Conservation (phyloP, 306 rosid species). For the Medicago lupulina region DNA sequence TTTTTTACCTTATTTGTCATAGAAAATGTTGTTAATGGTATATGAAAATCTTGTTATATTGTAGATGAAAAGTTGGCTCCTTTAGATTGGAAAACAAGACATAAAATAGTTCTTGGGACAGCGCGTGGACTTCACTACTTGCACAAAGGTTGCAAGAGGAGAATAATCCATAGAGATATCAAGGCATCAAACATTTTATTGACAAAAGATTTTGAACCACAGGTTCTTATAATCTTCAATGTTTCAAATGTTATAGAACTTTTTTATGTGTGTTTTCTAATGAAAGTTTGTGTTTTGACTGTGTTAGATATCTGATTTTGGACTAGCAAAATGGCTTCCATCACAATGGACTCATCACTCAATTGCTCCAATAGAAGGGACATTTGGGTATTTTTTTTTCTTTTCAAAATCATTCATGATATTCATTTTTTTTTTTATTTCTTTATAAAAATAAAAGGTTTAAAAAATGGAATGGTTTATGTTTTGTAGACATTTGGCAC, state of each 20-base stretch:
- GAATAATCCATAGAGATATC: conserved; percentile 91
- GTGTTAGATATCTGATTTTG: conserved; percentile 91
- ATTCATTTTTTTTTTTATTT: not conserved
- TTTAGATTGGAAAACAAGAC: conserved; percentile 88
- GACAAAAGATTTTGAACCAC: conserved; percentile 81
- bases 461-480: conserved; percentile 25
- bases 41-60: conserved; percentile 1
- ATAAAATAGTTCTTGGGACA: conserved; percentile 79
- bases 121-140: conserved; percentile 86
- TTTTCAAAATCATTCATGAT: not conserved
- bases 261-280: conserved; percentile 18
- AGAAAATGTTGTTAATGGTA: not conserved
- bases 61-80: conserved; percentile 70
- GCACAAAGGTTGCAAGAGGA: conserved; percentile 92
- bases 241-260: not conserved
- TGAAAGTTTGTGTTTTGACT: conserved; percentile 3
- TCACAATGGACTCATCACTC: conserved; percentile 97
- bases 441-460: not conserved
- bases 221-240: conserved; percentile 48
- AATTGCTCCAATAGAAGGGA: conserved; percentile 97
- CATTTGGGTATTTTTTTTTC: conserved; percentile 69
- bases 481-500: conserved; percentile 83
- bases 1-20: not conserved
- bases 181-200: conserved; percentile 80
- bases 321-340: conserved; percentile 99